phyloP scores from a whole-genome alignment of 805 yeast genomes.

The Pichia cephalocereana region DNA sequence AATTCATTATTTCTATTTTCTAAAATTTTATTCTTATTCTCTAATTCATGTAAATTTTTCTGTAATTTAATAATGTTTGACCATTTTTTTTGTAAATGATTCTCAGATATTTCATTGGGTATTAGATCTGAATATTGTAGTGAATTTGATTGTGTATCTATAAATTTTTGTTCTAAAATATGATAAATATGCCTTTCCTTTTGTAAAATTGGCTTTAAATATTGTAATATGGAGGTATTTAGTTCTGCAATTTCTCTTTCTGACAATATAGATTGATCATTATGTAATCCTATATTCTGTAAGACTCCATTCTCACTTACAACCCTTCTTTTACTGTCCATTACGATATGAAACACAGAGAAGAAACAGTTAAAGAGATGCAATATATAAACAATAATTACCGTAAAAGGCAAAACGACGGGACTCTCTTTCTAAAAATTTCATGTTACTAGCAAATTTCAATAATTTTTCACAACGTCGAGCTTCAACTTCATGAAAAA shows the following conservation, averaged over 20 bases:
- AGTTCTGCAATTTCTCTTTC: conserved; percentile 28
- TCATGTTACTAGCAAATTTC: no score
- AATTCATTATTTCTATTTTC: conserved; percentile 28
- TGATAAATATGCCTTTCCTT: conserved; percentile 1
- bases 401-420: no score
- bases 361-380: no score
- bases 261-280: conserved; percentile 12
- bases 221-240: conserved; percentile 28
- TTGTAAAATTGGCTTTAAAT: conserved; percentile 16
- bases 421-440: no score
- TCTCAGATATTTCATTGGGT: conserved; percentile 15
- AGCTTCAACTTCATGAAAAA: background rate
- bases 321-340: background rate
- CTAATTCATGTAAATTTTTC: conserved; percentile 60
- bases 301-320: background rate
- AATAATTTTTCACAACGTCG: no score
- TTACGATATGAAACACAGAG: background rate
- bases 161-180: background rate
- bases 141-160: background rate
- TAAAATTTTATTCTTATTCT: conserved; percentile 43
- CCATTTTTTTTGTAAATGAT: conserved; percentile 71
- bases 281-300: background rate
- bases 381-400: no score
- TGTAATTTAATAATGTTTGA: conserved; percentile 75
- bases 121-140: conserved; percentile 6